These are phyloP conservation scores for Aspergillus sp. DNA, from an alignment of 2,329 filamentous ascomycete species.

Conservation along the genomic window DNA sequence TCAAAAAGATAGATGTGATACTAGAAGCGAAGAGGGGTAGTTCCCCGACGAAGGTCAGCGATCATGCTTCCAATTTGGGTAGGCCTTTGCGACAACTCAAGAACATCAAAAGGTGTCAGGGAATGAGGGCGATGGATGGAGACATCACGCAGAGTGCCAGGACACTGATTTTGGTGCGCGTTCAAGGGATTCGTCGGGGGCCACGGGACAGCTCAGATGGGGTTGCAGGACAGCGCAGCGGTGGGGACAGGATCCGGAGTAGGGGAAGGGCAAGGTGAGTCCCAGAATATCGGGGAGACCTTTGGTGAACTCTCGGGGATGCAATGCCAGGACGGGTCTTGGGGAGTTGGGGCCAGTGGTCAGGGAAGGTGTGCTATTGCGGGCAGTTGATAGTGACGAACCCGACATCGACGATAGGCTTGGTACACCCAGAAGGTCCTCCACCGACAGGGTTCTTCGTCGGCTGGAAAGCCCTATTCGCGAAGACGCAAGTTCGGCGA, in stretches of 20 bases:
- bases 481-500: background rate
- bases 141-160: background rate
- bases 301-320: background rate
- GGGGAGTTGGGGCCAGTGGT: background rate
- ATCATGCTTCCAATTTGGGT: background rate
- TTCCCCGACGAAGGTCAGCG: slow-evolving; percentile 15
- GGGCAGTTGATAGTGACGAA: background rate
- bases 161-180: background rate
- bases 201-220: background rate
- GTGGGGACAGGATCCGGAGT: background rate
- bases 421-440: background rate
- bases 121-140: background rate
- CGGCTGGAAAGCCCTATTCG: background rate
- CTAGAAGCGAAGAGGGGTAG: slow-evolving; percentile 45
- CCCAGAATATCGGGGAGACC: background rate
- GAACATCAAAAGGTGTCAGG: too few relatives aligned
- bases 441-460: background rate
- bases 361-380: background rate
- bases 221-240: background rate
- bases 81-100: background rate
- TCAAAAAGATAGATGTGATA: slow-evolving; percentile 99
- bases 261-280: background rate
- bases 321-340: background rate
- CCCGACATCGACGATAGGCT: background rate
- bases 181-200: background rate